These are phyloP conservation scores for Carex arenaria DNA, from an alignment of 202 grass and related monocot species.

Conservation along the genomic window DNA sequence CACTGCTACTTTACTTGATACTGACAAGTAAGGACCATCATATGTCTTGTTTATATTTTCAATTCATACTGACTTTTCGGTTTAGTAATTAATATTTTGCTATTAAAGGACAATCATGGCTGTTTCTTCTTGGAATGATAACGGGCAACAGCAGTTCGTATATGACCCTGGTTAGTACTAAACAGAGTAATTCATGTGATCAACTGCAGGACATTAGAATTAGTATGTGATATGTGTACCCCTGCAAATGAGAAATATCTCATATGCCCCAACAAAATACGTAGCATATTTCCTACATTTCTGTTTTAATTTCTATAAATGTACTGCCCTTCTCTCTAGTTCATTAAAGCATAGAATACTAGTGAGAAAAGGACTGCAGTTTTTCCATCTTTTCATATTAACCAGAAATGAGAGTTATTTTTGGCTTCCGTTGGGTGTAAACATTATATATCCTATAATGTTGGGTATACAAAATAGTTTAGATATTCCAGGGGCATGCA, in stretches of 20 bases:
- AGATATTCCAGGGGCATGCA: background rate
- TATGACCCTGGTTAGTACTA: constrained; percentile 66
- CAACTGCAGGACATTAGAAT: background rate
- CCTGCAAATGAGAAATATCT: background rate
- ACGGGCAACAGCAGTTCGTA: constrained; percentile 87
- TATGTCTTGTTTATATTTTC: constrained; percentile 11
- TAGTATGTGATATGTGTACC: background rate
- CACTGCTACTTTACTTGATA: constrained; percentile 78
- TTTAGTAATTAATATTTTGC: constrained; percentile 14
- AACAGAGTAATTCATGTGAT: constrained; percentile 13
- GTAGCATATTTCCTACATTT: background rate
- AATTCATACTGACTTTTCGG: constrained; percentile 17
- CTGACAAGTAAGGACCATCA: constrained; percentile 62
- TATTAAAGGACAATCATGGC: constrained; percentile 83
- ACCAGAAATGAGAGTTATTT: background rate
- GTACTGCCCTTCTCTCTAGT: background rate
- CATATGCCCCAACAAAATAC: background rate
- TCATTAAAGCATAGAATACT: background rate
- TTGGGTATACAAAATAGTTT: background rate
- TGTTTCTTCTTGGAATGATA: constrained; percentile 98
- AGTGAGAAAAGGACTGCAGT: background rate
- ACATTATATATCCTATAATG: background rate
- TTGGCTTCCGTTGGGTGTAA: background rate
- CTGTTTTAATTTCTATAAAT: background rate
- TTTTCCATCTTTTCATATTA: background rate